phyloP scores from a whole-genome alignment of 1,284 basidiomycete genomes.

The Pterula multifida region DNA sequence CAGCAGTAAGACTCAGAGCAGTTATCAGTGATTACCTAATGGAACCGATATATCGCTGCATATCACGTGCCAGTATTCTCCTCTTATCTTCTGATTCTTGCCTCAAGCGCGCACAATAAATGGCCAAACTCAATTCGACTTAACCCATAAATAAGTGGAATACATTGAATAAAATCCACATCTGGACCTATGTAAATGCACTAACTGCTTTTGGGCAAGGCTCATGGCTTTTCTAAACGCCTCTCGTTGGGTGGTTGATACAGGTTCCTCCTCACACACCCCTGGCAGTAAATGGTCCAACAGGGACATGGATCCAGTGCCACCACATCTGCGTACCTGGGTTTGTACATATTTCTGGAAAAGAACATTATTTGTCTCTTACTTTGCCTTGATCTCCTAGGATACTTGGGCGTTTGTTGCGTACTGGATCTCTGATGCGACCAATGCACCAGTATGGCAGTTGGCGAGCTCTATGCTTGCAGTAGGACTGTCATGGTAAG shows the following conservation, averaged over 20 bases:
- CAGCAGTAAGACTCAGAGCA: neutral
- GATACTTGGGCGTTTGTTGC: slow-evolving; percentile 13
- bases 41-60: no score
- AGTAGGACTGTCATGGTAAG: slow-evolving; percentile 49
- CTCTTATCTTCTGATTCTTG: no score
- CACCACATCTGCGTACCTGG: slow-evolving; percentile 41
- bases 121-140: no score
- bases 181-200: no score
- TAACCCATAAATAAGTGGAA: no score
- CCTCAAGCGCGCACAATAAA: no score
- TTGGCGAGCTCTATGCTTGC: slow-evolving; percentile 52
- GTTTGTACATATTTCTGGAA: neutral
- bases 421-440: slow-evolving; percentile 58
- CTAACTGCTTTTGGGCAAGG: no score
- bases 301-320: slow-evolving; percentile 65
- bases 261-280: neutral
- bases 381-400: neutral
- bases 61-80: no score
- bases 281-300: slow-evolving; percentile 21
- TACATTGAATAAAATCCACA: no score
- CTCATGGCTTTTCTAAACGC: neutral
- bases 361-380: neutral
- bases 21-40: neutral
- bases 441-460: slow-evolving; percentile 33
- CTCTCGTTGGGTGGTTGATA: neutral